Percentiles rank a stretch among this genome's conserved stretches.
Conservation (phyloP, 116 monocot species). For the Cymodocea nodosa region DNA sequence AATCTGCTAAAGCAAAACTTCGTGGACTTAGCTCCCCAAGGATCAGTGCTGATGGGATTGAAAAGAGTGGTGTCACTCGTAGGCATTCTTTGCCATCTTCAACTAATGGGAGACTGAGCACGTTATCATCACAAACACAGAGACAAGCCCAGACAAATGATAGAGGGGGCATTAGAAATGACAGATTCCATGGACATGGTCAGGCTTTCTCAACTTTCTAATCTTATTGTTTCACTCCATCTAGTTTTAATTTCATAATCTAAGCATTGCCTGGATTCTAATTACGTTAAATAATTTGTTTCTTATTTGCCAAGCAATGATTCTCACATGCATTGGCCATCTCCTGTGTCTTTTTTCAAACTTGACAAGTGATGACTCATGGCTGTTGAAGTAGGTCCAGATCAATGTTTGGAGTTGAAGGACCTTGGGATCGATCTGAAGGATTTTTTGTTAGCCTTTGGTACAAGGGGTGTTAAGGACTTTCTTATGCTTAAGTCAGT, state of each 20-base stretch:
- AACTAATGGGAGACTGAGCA: conserved; percentile 39
- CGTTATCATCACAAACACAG: conserved; percentile 28
- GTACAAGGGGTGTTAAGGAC: no score
- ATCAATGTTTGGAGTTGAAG: no score
- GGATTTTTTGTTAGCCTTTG: no score
- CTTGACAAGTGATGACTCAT: no score
- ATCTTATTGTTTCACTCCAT: neutral
- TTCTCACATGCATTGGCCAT: no score
- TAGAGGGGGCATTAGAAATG: conserved; percentile 34
- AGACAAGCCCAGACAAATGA: conserved; percentile 27
- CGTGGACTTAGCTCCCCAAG: conserved; percentile 53
- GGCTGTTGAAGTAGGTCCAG: no score
- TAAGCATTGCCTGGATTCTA: no score
- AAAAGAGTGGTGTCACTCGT: conserved; percentile 39
- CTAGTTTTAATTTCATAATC: neutral
- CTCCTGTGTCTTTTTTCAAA: no score
- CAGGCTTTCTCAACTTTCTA: neutral
- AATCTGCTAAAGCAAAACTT: conserved; percentile 77
- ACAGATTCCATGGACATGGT: conserved; percentile 43
- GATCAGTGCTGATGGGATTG: conserved; percentile 49
- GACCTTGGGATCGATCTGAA: no score
- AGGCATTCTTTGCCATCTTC: conserved; percentile 67
- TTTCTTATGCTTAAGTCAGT: no score
- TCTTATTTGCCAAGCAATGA: neutral
- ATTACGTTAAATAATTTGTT: neutral